These are phyloP conservation scores for Rhizopogon vinicolor DNA, from an alignment of 768 basidiomycete species.

Conservation along the genomic window DNA sequence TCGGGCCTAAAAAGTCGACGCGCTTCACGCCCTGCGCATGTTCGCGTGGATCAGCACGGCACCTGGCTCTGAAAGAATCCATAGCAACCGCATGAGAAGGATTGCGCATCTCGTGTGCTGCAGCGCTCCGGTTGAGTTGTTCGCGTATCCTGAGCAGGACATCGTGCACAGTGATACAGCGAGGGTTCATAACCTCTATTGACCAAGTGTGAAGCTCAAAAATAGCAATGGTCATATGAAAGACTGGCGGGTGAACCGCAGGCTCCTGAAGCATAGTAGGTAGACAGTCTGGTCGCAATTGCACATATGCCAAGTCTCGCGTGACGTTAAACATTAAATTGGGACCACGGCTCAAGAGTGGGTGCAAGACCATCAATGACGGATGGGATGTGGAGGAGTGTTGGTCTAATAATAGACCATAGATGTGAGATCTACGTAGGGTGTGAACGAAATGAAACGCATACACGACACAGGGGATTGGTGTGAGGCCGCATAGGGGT, in stretches of 20 bases:
- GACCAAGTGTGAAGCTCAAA: no score
- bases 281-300: conserved; percentile 12
- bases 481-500: no score
- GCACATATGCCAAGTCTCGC: conserved; percentile 20
- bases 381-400: neutral
- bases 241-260: conserved; percentile 17
- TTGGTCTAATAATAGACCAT: conserved; percentile 9
- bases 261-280: conserved; percentile 13
- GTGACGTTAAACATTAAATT: conserved; percentile 22
- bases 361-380: conserved; percentile 18
- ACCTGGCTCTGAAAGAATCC: conserved; percentile 25
- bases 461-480: conserved; percentile 18
- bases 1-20: conserved; percentile 33
- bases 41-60: conserved; percentile 27
- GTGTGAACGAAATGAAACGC: conserved; percentile 1
- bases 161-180: conserved; percentile 22
- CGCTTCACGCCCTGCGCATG: conserved; percentile 34
- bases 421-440: neutral
- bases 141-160: conserved; percentile 25
- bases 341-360: conserved; percentile 14
- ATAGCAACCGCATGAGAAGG: conserved; percentile 16
- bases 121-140: conserved; percentile 18
- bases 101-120: conserved; percentile 15
- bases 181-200: conserved; percentile 23
- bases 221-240: no score